Conservation (phyloP, 2,329 filamentous ascomycete genomes). For the Rhynchosporium agropyri region DNA sequence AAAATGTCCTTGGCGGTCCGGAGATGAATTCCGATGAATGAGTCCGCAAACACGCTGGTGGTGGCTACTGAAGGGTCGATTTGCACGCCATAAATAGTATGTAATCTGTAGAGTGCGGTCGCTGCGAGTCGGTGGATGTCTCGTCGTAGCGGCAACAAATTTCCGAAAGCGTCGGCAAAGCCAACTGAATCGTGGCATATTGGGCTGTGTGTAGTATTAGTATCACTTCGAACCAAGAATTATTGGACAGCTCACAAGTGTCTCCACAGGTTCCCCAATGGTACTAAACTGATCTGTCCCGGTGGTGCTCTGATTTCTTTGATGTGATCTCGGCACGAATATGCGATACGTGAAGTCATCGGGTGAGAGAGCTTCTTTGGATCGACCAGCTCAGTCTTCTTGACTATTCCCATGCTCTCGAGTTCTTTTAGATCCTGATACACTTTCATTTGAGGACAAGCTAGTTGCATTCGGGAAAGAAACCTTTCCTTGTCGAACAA, state of each 20-base stretch:
- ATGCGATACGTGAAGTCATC: slow-evolving; percentile 7
- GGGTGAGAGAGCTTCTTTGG: slow-evolving; percentile 14
- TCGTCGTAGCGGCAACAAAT: slow-evolving; percentile 15
- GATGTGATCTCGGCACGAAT: slow-evolving; percentile 10
- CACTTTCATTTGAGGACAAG: slow-evolving; percentile 25
- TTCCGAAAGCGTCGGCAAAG: slow-evolving; percentile 19
- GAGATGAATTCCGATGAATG: slow-evolving; percentile 24
- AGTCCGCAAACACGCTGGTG: background rate
- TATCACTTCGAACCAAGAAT: background rate
- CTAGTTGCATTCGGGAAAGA: slow-evolving; percentile 13
- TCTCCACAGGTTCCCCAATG: slow-evolving; percentile 11
- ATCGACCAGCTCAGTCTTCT: slow-evolving; percentile 16
- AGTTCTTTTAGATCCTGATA: slow-evolving; percentile 24
- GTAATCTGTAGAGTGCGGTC: slow-evolving; percentile 14
- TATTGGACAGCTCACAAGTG: slow-evolving; percentile 18
- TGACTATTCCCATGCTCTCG: slow-evolving; percentile 13
- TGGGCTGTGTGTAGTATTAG: slow-evolving; percentile 7
- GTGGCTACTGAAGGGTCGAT: slow-evolving; percentile 16
- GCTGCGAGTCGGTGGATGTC: slow-evolving; percentile 22
- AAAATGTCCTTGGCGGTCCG: slow-evolving; percentile 21
- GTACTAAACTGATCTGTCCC: slow-evolving; percentile 20
- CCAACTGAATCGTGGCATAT: slow-evolving; percentile 20
- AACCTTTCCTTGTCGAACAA: slow-evolving; percentile 25
- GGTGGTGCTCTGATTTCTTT: slow-evolving; percentile 14
- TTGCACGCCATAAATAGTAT: slow-evolving; percentile 11